phyloP scores from a whole-genome alignment of 805 yeast species.

The Lachancea fermentati region DNA sequence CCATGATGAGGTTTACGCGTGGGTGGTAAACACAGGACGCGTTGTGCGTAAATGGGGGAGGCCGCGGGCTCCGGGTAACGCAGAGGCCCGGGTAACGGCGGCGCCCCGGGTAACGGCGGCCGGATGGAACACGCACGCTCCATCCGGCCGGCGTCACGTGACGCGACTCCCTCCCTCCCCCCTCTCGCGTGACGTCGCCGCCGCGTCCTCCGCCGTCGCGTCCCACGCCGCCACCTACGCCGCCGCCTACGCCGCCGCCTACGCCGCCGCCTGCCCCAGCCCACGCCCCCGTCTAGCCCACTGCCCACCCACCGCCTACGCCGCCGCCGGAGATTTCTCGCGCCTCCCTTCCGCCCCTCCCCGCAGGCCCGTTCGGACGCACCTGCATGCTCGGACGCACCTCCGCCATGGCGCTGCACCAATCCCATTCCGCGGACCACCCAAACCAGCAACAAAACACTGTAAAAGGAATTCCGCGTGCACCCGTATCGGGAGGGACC shows the following conservation, averaged over 20 bases:
- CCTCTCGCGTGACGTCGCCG: background rate
- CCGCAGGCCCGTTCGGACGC: too few species aligned
- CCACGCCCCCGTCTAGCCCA: too few species aligned
- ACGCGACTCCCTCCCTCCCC: too few species aligned
- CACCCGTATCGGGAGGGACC: background rate
- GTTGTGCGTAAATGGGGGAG: background rate
- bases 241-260: background rate
- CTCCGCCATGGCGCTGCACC: background rate
- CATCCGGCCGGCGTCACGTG: too few species aligned
- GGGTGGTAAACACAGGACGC: background rate
- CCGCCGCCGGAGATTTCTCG: too few species aligned
- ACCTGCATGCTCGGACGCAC: background rate
- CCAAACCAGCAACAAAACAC: background rate
- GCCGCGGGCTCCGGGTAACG: background rate
- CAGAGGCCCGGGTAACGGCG: too few species aligned
- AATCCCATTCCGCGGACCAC: background rate
- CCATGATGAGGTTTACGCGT: slow-evolving; percentile 23
- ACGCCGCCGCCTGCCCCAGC: background rate
- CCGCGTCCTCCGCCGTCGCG: background rate
- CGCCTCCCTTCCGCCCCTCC: too few species aligned
- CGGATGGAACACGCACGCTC: background rate
- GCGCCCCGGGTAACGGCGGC: too few species aligned
- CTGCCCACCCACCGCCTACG: too few species aligned
- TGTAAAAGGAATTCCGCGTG: background rate
- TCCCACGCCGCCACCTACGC: background rate